Conservation (phyloP, 23 red algal species). For the Gracilaria domingensis region DNA sequence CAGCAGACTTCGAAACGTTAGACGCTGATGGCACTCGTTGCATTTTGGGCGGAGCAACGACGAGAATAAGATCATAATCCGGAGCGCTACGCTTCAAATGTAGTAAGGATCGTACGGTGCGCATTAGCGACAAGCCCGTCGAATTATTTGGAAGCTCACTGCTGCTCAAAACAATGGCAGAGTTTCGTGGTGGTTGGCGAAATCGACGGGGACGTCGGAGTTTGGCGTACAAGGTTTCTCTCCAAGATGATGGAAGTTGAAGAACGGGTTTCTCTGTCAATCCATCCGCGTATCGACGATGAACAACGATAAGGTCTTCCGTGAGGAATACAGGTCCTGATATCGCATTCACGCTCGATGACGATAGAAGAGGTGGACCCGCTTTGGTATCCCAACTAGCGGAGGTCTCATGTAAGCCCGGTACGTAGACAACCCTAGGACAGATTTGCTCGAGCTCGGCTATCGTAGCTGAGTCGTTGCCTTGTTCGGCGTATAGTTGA, state of each 20-base stretch:
- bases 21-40: conserved; percentile 57
- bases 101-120: conserved; percentile 62
- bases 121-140: conserved; percentile 41
- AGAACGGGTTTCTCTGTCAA: conserved; percentile 59
- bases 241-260: conserved; percentile 57
- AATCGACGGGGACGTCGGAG: conserved; percentile 44
- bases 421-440: conserved; percentile 61
- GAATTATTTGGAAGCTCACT: conserved; percentile 61
- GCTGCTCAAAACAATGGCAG: conserved; percentile 64
- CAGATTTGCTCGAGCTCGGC: conserved; percentile 68
- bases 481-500: conserved; percentile 42
- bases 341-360: conserved; percentile 56
- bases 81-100: conserved; percentile 41
- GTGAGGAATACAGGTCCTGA: conserved; percentile 53
- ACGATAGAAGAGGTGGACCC: conserved; percentile 23
- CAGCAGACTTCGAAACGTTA: conserved; percentile 30
- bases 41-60: conserved; percentile 68
- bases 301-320: conserved; percentile 54
- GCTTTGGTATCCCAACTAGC: conserved; percentile 52
- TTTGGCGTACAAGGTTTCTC: conserved; percentile 52
- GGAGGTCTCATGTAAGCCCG: conserved; percentile 52
- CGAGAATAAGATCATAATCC: conserved; percentile 57
- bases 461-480: conserved; percentile 58
- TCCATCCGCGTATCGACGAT: conserved; percentile 62
- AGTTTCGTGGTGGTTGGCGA: conserved; percentile 35